Evolutionary conservation across 768 basidiomycete species (phyloP), one percentile per base, ranked within the genome.

Genomic region (Lactarius indigo): DNA sequence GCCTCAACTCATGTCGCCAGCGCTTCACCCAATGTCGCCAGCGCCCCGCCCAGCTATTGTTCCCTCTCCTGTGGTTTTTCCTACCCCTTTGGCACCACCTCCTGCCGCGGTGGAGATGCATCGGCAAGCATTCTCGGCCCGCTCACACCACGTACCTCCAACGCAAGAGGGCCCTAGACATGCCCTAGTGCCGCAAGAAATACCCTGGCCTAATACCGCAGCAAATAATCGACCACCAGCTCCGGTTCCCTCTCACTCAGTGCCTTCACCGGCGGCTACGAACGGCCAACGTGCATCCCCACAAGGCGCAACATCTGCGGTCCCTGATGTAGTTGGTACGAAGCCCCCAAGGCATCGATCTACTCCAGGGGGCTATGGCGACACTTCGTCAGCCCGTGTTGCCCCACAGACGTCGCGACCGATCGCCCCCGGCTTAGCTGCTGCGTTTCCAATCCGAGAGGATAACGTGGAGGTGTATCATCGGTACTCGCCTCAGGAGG

Each of bases 371-470:
- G 57, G 33, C 6, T 59, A 63, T 23, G 33, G 26, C 39, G 59
- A 52, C 44, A n/a, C 30, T 28, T 61, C 67, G 28, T 26, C 61
- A 13, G 52, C 37, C 23, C 52, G 59, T 39, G 31, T 59, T 28
- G 47, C 39, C 55, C 66, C 68, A 23, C 56, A 60, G 9, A 35
- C 60, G 7, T 59, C 63, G 18, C 60, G 70, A 35, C 64, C 59
- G 18, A 62, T 63, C 18, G 61, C 61, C 10, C 64, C 68, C 23
- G 64, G 63, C 42, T 63, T 69, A 15, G 68, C 70, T 17, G 23
- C 70, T 7, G 61, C 57, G 7, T 70, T 70, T 58, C 70, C 70
- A 30, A 61, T 70, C 20, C 61, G 68, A 62, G 70, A 70, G 54
- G 70, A 70, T 30, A 50, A 58, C 42, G 4, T 17, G 5, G 68